Percentiles rank a stretch among this genome's conserved stretches.
Conservation (phyloP, 352 stramenopile genomes). For the Pythium pyrilobum region DNA sequence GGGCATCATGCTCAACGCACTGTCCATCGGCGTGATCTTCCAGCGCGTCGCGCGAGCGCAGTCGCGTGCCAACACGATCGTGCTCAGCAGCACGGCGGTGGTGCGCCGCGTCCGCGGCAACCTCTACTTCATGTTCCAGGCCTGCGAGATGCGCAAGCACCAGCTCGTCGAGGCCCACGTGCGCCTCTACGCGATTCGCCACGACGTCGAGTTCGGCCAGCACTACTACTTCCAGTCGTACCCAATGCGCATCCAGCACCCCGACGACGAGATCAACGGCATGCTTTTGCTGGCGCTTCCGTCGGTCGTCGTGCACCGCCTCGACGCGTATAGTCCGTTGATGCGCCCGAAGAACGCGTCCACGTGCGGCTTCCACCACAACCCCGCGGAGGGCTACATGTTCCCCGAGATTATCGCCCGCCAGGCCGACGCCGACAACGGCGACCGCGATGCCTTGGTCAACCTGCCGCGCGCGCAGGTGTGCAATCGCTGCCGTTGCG, state of each 20-base stretch:
- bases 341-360: constrained; percentile 55
- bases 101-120: constrained; percentile 86
- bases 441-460: constrained; percentile 50
- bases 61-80: constrained; percentile 89
- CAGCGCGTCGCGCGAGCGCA: constrained; percentile 90
- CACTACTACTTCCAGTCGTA: constrained; percentile 91
- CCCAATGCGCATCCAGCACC: constrained; percentile 91
- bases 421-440: constrained; percentile 53
- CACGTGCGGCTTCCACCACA: constrained; percentile 54
- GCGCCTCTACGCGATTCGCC: constrained; percentile 90
- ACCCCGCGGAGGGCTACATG: constrained; percentile 51
- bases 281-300: constrained; percentile 88
- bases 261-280: constrained; percentile 89
- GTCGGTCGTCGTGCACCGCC: constrained; percentile 91
- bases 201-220: constrained; percentile 58
- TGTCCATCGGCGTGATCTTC: constrained; percentile 95
- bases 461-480: constrained; percentile 18
- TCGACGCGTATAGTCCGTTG: constrained; percentile 90
- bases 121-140: constrained; percentile 93
- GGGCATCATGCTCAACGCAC: constrained; percentile 89
- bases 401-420: constrained; percentile 64
- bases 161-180: constrained; percentile 94
- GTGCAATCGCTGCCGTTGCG: constrained; percentile 44
- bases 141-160: constrained; percentile 89
- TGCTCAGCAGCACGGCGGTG: constrained; percentile 91